Conservation (phyloP, 176 grass and related monocot species). For the Eragrostis nindensis region DNA sequence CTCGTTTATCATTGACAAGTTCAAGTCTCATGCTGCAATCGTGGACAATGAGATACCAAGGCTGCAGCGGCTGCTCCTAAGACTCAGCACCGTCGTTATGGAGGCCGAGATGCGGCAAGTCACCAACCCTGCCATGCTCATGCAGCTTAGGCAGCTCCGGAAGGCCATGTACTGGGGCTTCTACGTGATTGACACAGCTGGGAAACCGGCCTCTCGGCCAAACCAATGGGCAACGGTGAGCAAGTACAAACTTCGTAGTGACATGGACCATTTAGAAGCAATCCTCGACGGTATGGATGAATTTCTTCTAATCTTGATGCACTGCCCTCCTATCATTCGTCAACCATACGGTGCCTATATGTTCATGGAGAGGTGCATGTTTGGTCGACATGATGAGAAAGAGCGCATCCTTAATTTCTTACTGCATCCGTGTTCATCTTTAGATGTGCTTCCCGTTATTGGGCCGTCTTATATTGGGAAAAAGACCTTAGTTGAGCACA, state of each 20-base stretch:
- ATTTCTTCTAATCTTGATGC: slow-evolving; percentile 7
- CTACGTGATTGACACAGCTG: not conserved
- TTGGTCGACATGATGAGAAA: slow-evolving; percentile 1
- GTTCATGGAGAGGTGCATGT: slow-evolving; percentile 21
- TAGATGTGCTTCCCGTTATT: too few species aligned
- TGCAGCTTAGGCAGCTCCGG: too few species aligned
- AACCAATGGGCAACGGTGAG: too few species aligned
- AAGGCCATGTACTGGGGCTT: not conserved
- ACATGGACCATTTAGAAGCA: not conserved
- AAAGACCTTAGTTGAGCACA: too few species aligned
- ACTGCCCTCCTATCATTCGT: not conserved
- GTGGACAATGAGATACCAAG: not conserved
- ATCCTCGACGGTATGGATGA: not conserved
- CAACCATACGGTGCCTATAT: not conserved
- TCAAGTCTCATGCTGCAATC: not conserved
- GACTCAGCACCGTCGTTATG: not conserved
- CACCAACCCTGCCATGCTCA: too few species aligned
- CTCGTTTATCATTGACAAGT: not conserved
- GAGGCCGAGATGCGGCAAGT: not conserved
- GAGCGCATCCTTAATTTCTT: too few species aligned
- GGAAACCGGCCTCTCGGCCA: not conserved
- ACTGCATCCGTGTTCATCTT: too few species aligned
- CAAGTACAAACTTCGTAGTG: not conserved
- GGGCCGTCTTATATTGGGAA: too few species aligned
- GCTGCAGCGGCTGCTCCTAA: slow-evolving; percentile 7